A percentile compares a stretch with the other conserved stretches of the same genome.
Conservation (phyloP, 2,329 filamentous ascomycete species). For the Talaromyces atroroseus region DNA sequence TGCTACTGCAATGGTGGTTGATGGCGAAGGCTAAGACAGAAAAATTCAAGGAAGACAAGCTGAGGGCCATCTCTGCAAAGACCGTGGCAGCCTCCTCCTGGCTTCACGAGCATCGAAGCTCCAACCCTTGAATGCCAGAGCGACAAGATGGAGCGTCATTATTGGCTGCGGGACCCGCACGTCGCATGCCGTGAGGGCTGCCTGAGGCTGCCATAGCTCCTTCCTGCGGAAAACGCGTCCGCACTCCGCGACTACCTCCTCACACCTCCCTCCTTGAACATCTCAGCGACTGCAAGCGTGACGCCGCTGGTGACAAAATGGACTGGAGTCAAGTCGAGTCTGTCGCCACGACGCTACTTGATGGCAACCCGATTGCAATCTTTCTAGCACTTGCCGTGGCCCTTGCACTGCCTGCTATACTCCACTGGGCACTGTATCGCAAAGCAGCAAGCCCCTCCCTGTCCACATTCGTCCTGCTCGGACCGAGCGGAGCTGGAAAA, state of each 20-base stretch:
- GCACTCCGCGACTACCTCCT: neutral
- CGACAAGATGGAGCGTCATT: neutral
- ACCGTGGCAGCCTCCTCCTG: neutral
- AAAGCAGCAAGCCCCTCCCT: conserved; percentile 57
- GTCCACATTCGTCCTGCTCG: conserved; percentile 72
- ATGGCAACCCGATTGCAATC: conserved; percentile 46
- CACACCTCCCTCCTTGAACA: neutral
- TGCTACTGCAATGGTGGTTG: neutral
- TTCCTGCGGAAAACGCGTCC: neutral
- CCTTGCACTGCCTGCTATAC: conserved; percentile 65
- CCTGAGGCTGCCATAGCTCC: neutral
- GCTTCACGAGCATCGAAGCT: conserved; percentile 1
- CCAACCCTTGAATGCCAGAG: conserved; percentile 14
- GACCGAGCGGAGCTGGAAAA: conserved; percentile 79
- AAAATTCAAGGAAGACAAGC: neutral
- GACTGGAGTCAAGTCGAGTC: conserved; percentile 31
- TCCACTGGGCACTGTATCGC: conserved; percentile 70
- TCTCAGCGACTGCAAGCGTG: no score
- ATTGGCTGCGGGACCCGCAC: conserved; percentile 10
- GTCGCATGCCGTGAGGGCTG: conserved; percentile 9
- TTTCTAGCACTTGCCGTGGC: conserved; percentile 65
- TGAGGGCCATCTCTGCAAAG: neutral
- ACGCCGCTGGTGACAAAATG: conserved; percentile 15
- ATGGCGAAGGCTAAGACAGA: neutral
- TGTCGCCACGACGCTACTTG: conserved; percentile 38